Conservation (phyloP, 331 rosid genomes). For the Dryas integrifolia region DNA sequence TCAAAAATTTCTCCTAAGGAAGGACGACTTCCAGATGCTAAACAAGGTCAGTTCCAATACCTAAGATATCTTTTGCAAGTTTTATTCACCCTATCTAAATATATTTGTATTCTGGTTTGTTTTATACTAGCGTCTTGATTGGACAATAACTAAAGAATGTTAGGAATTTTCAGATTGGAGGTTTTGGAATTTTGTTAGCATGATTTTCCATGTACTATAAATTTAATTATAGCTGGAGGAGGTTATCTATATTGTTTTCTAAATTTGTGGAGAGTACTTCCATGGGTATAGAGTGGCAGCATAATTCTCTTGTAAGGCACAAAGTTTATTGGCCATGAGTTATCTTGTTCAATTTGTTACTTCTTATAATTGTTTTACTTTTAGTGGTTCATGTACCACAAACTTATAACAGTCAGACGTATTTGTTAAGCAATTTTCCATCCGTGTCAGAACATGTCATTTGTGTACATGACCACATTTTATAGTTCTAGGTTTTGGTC, state of each 20-base stretch:
- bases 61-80: background rate
- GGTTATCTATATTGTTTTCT: background rate
- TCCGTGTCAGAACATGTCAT: background rate
- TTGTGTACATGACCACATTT: background rate
- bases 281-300: background rate
- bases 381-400: background rate
- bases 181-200: background rate
- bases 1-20: slow-evolving; percentile 62
- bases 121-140: background rate
- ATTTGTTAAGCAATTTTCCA: background rate
- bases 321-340: background rate
- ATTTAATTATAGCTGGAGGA: background rate
- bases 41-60: slow-evolving; percentile 42
- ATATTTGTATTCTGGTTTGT: background rate
- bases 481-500: background rate
- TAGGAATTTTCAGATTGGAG: background rate
- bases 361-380: background rate
- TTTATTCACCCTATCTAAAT: background rate
- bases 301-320: background rate
- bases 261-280: background rate
- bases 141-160: background rate
- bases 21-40: slow-evolving; percentile 87
- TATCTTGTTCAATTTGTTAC: background rate
- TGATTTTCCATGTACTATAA: background rate
- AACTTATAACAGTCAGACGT: background rate